Percentiles rank a stretch among this genome's conserved stretches.
These are phyloP conservation scores for Leucaena leucocephala DNA, from an alignment of 306 rosid genomes.

Conservation along the genomic window DNA sequence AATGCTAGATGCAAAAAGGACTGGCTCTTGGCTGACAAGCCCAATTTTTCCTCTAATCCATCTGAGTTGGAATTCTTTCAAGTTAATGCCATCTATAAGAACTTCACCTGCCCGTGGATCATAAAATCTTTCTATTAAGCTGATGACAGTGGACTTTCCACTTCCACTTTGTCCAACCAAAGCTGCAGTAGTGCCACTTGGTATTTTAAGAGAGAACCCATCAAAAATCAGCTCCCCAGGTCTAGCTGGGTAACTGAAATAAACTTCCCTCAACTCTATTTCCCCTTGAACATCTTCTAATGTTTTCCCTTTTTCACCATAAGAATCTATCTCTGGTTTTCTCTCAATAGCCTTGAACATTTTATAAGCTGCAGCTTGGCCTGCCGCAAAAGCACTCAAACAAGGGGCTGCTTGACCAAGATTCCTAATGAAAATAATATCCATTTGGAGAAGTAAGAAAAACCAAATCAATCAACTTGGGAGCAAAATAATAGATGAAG, in stretches of 20 bases:
- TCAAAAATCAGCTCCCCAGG: constrained; percentile 73
- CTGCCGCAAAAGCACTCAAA: constrained; percentile 89
- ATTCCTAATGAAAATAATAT: constrained; percentile 57
- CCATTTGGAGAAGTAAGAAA: constrained; percentile 13
- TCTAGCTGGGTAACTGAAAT: constrained; percentile 86
- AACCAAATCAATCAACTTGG: background rate
- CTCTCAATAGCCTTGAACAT: constrained; percentile 86
- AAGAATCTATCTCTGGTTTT: constrained; percentile 79
- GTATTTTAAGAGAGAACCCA: constrained; percentile 69
- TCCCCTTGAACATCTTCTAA: constrained; percentile 73
- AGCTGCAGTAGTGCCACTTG: constrained; percentile 77
- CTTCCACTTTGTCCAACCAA: constrained; percentile 96
- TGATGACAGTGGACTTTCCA: constrained; percentile 85
- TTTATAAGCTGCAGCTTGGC: constrained; percentile 92
- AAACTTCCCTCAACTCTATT: constrained; percentile 66
- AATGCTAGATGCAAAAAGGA: constrained; percentile 80
- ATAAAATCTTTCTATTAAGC: constrained; percentile 87
- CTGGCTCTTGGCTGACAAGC: constrained; percentile 95
- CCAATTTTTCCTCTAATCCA: constrained; percentile 95
- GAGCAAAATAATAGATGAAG: background rate
- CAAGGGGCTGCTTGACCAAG: constrained; percentile 89
- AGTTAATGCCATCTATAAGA: constrained; percentile 72
- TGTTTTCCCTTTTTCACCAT: constrained; percentile 60
- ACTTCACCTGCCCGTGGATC: constrained; percentile 84
- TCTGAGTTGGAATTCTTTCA: constrained; percentile 78